Conservation (phyloP, 129 eudicot species). For the Centella asiatica region DNA sequence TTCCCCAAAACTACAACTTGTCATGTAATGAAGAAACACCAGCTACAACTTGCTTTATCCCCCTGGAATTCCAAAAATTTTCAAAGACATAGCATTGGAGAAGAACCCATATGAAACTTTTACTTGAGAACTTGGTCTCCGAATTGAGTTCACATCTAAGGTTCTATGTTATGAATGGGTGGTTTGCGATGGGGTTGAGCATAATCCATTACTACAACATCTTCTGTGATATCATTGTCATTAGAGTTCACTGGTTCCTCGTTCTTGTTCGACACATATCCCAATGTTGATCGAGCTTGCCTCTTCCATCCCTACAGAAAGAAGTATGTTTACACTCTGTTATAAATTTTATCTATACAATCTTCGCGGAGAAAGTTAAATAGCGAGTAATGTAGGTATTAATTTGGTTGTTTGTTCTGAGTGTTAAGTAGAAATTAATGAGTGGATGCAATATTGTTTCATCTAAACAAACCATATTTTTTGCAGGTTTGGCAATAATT, state of each 20-base stretch:
- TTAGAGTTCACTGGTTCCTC: constrained; percentile 35
- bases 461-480: too few relatives aligned
- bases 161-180: constrained; percentile 70
- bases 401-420: neutral
- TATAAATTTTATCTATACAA: neutral
- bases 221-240: constrained; percentile 37
- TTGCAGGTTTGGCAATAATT: too few relatives aligned
- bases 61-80: neutral
- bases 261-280: constrained; percentile 27
- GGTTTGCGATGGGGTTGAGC: constrained; percentile 91
- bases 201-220: constrained; percentile 68
- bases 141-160: constrained; percentile 30
- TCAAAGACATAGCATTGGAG: neutral
- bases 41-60: constrained; percentile 23
- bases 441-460: too few relatives aligned
- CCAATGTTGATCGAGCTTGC: constrained; percentile 42
- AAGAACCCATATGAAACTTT: neutral
- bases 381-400: neutral
- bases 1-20: constrained; percentile 15
- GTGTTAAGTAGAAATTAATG: too few relatives aligned
- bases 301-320: constrained; percentile 50
- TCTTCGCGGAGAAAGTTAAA: too few relatives aligned
- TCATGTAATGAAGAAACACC: constrained; percentile 16
- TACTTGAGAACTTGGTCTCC: too few relatives aligned
- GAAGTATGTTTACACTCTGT: neutral